Conservation (phyloP, 768 basidiomycete genomes). For the Boletus tomentosulus region DNA sequence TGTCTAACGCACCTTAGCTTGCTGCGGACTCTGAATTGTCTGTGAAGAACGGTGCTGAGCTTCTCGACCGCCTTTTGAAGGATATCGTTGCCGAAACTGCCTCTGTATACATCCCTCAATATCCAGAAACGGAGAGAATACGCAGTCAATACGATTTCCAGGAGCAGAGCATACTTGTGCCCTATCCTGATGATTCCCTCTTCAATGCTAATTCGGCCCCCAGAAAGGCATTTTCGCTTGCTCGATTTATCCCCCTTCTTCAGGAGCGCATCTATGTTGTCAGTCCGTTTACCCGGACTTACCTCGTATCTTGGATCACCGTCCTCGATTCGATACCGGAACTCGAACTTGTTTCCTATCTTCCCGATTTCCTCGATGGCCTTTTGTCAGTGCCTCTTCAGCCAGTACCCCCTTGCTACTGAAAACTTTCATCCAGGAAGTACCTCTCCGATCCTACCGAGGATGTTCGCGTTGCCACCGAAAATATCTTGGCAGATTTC, state of each 20-base stretch:
- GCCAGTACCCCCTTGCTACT: slow-evolving; percentile 2
- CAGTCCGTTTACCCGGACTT: slow-evolving; percentile 92
- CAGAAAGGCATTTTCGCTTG: slow-evolving; percentile 86
- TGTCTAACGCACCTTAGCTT: slow-evolving; percentile 50
- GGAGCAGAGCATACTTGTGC: slow-evolving; percentile 56
- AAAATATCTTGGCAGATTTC: slow-evolving; percentile 85
- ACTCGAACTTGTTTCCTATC: slow-evolving; percentile 88
- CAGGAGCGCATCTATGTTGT: slow-evolving; percentile 92
- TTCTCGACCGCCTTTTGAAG: slow-evolving; percentile 94
- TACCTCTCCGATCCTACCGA: slow-evolving; percentile 94
- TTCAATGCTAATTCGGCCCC: slow-evolving; percentile 30
- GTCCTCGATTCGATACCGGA: slow-evolving; percentile 96
- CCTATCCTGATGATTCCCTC: slow-evolving; percentile 49
- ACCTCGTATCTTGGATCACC: slow-evolving; percentile 95
- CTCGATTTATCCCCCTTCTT: slow-evolving; percentile 91
- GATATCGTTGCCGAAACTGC: slow-evolving; percentile 98
- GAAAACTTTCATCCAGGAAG: slow-evolving; percentile 48
- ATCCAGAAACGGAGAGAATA: slow-evolving; percentile 72
- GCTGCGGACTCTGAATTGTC: slow-evolving; percentile 93
- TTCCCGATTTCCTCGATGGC: slow-evolving; percentile 93
- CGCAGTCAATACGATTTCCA: slow-evolving; percentile 42
- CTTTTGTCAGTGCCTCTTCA: slow-evolving; percentile 59
- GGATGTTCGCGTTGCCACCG: slow-evolving; percentile 89
- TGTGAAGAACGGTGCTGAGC: slow-evolving; percentile 97
- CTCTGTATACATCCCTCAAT: slow-evolving; percentile 87